Evolutionary conservation across 768 basidiomycete species (phyloP), one percentile per base, ranked within the genome.

Genomic region (Lactarius akahatsu): DNA sequence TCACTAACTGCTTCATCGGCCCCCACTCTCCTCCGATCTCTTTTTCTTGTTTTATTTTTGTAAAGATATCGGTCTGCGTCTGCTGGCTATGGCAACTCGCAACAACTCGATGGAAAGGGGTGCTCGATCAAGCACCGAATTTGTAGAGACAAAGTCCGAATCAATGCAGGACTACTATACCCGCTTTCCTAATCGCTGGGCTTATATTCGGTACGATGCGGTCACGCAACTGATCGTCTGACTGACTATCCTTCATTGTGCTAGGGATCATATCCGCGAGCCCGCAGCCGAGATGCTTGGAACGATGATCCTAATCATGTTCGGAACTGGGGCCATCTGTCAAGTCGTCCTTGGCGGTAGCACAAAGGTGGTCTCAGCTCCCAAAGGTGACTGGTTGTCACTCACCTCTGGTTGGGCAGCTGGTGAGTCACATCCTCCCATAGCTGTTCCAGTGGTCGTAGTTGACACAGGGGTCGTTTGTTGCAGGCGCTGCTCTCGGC

Each of bases 401-500:
- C n/a, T 70, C 20, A 66, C 50, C 50, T n/a, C 63, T 43, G 68
- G 67, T 43, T 70, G 70, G 70, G 70, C 67, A n/a, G 41, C 41
- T 18, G 67, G 70, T 70, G 32, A 15, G 67, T 55, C 18, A 26
- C 34, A 8, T 11, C 23, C 20, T 18, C 10, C n/a, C 20, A 18
- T 7, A 11, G 26, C 38, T 34, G 9, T 52, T 26, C 26, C 26
- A 20, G 5, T 9, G 20, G 54, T 28, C 30, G 18, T 57, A 52
- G 50, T 6, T 52, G 23, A 50, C 16, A 57, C 56, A 23, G 16
- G n/a, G 1, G 36, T 4, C 11, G 23, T 59, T 71, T 73, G 47
- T 54, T 26, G 55, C 60, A 80, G 79, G 87, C 28, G 78, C 83
- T 3, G 83, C 86, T 6, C 77, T 89, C 74, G 89, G 87, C 26